Evolutionary conservation across 139 green algal species (phyloP).

Genomic region (Pedinophyceae sp.): DNA sequence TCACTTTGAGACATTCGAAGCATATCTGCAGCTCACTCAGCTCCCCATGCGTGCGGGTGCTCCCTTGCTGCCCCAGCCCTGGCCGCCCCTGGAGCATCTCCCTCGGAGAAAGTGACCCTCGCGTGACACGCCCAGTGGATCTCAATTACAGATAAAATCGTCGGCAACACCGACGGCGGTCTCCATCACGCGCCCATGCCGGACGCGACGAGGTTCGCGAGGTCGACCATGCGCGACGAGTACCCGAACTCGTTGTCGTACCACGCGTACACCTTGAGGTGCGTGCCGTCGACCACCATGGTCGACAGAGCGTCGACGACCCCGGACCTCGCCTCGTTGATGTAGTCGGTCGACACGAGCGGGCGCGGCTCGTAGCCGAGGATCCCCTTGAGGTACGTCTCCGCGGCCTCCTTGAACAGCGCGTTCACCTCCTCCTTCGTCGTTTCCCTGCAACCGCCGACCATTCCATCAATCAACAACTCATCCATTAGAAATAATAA

Average conservation of each 20-base stretch:
- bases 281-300: conserved; percentile 47
- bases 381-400: conserved; percentile 48
- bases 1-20: too few species aligned
- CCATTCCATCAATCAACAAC: too few species aligned
- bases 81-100: too few species aligned
- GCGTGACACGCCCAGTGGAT: too few species aligned
- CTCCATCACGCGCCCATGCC: too few species aligned
- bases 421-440: conserved; percentile 61
- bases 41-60: too few species aligned
- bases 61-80: too few species aligned
- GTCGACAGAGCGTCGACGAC: conserved; percentile 69
- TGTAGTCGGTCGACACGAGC: conserved; percentile 60
- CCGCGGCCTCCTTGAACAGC: conserved; percentile 48
- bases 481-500: too few species aligned
- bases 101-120: too few species aligned
- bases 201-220: conserved; percentile 39
- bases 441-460: conserved; percentile 15
- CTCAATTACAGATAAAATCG: too few species aligned
- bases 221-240: conserved; percentile 38
- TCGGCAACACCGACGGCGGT: too few species aligned
- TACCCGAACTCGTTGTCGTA: conserved; percentile 84
- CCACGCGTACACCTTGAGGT: conserved; percentile 77
- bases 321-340: conserved; percentile 50
- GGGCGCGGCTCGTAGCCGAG: conserved; percentile 54
- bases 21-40: too few species aligned